Percentiles rank a stretch among this genome's conserved stretches.
These are phyloP conservation scores for Arbutus unedo DNA, from an alignment of 148 eudicot species.

Conservation along the genomic window DNA sequence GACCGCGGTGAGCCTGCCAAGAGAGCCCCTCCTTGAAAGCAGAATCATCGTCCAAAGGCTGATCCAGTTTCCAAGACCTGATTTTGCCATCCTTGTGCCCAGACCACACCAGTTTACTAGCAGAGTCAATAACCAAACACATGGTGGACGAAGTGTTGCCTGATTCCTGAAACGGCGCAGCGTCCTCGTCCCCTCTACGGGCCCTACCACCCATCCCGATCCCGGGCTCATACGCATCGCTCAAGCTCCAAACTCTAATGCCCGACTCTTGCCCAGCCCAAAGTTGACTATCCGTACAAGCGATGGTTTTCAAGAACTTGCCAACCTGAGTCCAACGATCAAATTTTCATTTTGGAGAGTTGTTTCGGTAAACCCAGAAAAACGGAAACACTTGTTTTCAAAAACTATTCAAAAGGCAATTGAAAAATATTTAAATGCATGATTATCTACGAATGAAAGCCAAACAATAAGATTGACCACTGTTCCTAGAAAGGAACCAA, in stretches of 20 bases:
- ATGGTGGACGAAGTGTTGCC: conserved; percentile 55
- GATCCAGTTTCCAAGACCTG: conserved; percentile 94
- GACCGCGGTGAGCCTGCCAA: conserved; percentile 85
- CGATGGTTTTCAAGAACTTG: conserved; percentile 68
- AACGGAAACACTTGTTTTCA: background rate
- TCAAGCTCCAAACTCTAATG: conserved; percentile 71
- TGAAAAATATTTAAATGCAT: too few species aligned
- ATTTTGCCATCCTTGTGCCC: conserved; percentile 97
- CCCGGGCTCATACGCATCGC: conserved; percentile 66
- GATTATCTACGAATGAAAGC: too few species aligned
- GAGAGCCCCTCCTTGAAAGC: conserved; percentile 70
- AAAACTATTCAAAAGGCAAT: background rate
- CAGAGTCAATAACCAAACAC: conserved; percentile 71
- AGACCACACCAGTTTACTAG: conserved; percentile 79
- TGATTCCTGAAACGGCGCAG: conserved; percentile 86
- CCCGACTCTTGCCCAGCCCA: conserved; percentile 98
- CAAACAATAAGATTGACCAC: background rate
- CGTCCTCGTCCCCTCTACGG: conserved; percentile 84
- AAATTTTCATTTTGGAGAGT: background rate
- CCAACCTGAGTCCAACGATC: conserved; percentile 36
- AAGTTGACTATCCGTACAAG: conserved; percentile 70
- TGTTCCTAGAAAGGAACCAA: background rate
- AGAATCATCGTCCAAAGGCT: conserved; percentile 31
- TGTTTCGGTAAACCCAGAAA: background rate
- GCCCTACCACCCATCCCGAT: conserved; percentile 61